Evolutionary conservation across 192 early-diverging fungal species (phyloP).

Genomic region (Neocallimastix lanati): DNA sequence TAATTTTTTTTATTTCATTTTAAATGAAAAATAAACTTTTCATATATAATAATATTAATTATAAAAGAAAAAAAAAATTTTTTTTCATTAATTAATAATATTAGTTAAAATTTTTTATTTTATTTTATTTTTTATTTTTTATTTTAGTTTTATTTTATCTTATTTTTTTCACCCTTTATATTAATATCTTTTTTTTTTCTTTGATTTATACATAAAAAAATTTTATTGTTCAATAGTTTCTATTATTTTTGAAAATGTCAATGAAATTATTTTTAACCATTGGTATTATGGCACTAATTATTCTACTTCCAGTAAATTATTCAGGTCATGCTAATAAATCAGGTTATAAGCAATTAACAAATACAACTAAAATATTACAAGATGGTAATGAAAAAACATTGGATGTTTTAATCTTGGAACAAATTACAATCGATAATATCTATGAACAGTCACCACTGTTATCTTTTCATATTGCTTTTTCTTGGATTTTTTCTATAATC

Average conservation of each 20-base stretch:
- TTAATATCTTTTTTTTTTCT: too few relatives aligned
- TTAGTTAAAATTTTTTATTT: too few relatives aligned
- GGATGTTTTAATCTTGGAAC: not conserved
- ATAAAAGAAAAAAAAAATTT: too few relatives aligned
- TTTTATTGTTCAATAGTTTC: too few relatives aligned
- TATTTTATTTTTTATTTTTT: too few relatives aligned
- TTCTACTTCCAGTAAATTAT: constrained; percentile 29
- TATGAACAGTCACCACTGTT: constrained; percentile 12
- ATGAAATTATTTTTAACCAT: constrained; percentile 16
- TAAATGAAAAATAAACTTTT: too few relatives aligned
- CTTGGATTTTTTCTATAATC: constrained; percentile 27
- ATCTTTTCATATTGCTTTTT: constrained; percentile 20
- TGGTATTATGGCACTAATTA: constrained; percentile 14
- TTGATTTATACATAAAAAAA: too few relatives aligned
- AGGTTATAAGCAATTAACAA: not conserved
- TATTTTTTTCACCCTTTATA: too few relatives aligned
- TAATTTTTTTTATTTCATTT: too few relatives aligned
- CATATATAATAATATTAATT: too few relatives aligned
- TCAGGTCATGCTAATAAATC: constrained; percentile 1
- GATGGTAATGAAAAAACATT: not conserved
- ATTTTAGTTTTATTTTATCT: too few relatives aligned
- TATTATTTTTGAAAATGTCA: constrained; percentile 26
- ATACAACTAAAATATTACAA: constrained; percentile 6
- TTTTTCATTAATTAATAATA: too few relatives aligned
- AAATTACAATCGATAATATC: constrained; percentile 24